Evolutionary conservation across 768 basidiomycete species (phyloP).

Genomic region (Rhizopogon vinicolor): DNA sequence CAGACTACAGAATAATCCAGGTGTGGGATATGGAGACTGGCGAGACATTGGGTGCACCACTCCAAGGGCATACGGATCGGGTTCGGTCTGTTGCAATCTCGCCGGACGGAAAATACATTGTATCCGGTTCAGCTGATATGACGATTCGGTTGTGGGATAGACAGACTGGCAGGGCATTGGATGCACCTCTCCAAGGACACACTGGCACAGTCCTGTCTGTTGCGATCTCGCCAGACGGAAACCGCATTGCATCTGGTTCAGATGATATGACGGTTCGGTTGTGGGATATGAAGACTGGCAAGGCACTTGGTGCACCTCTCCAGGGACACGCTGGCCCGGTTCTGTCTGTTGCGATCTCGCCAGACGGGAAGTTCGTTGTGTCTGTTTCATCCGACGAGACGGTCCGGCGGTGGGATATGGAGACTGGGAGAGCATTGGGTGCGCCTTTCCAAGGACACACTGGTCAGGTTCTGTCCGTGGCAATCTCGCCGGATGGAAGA

Average conservation of each 20-base stretch:
- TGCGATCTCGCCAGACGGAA: constrained; percentile 9
- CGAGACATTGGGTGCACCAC: neutral
- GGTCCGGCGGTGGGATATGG: too few species aligned
- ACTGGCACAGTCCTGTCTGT: neutral
- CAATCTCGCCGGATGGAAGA: too few species aligned
- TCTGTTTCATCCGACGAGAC: too few species aligned
- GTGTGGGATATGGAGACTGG: constrained; percentile 9
- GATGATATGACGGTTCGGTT: constrained; percentile 4
- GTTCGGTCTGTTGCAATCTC: constrained; percentile 16
- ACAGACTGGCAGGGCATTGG: constrained; percentile 4
- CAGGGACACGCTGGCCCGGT: too few species aligned
- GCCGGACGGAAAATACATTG: constrained; percentile 10
- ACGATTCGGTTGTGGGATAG: constrained; percentile 21
- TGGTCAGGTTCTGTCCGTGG: too few species aligned
- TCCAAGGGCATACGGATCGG: constrained; percentile 9
- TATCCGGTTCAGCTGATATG: constrained; percentile 17
- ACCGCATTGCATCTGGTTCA: neutral
- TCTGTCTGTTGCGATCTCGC: too few species aligned
- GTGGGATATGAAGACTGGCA: too few species aligned
- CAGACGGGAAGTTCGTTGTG: too few species aligned
- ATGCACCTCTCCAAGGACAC: neutral
- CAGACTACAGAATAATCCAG: constrained; percentile 2
- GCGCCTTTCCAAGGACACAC: too few species aligned
- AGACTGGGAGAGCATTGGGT: too few species aligned
- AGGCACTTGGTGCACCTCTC: too few species aligned